Evolutionary conservation across 2,329 filamentous ascomycete genomes (phyloP), one percentile per base, ranked within the genome.

Genomic region (Massarina eburnea): DNA sequence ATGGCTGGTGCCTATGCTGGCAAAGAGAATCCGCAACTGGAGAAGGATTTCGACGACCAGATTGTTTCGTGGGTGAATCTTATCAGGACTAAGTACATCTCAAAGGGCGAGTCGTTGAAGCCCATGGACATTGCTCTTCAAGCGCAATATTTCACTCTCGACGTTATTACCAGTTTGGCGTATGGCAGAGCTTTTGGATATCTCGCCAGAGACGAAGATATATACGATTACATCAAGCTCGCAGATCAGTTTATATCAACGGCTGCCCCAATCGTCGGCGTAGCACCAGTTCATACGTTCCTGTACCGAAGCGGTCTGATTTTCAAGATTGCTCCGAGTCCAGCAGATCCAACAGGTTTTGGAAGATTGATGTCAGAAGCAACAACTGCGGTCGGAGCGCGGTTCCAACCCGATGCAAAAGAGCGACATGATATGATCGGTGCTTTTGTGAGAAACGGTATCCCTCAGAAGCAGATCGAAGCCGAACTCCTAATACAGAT

Each of bases 1-100:
- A 75, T 80, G 66, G 68, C 27, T 15, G 27, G 73, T 2, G 67
- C 72, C 17, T 82, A 80, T 53, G 76, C 77, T 1, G 79, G 79
- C 1, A 73, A 76, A 37, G 79, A 81, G 38, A 80, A 81, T 35
- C 64, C 70, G 2, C 67, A 71, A 0, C 67, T 81, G 5, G 79
- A 82, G 44, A 51, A 51, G 0, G 70, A 73, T 4, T 71, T 83
- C 12, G 73, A 82, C 49, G 48, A 65, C 4, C 70, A 72, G 3
- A 54, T 82, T 10, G 49, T 58, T 4, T 68, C 73, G 1, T 58
- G 80, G 2, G 47, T 82, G 27, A 51, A 68, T 3, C 68, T 80
- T 4, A 74, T 81, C 32, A 68, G 74, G 43, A 56, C 51, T 14
- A 76, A 75, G 47, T 81, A 76, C 21, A 5, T 63, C 1, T 60